Percentiles rank a stretch among this genome's conserved stretches.
Evolutionary conservation across 2,329 filamentous ascomycete species (phyloP).

Genomic region (Rasamsonia emersonii): DNA sequence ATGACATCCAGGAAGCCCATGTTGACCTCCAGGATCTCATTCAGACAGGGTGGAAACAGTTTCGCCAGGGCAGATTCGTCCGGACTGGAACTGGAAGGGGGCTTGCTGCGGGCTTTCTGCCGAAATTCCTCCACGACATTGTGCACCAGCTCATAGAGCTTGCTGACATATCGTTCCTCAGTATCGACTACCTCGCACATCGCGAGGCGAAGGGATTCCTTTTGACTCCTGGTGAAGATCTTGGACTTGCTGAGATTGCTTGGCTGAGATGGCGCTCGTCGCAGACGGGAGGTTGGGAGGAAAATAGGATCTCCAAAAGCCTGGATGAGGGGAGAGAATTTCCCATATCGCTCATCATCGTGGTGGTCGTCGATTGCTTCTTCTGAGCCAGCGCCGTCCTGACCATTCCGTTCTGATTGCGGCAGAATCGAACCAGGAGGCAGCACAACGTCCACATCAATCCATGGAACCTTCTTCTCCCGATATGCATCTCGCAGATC

Average conservation of each 20-base stretch:
- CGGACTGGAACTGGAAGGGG: conserved; percentile 58
- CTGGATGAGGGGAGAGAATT: conserved; percentile 67
- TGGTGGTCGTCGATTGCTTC: conserved; percentile 18
- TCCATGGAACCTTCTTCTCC: conserved; percentile 72
- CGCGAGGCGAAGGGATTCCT: conserved; percentile 75
- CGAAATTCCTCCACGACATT: conserved; percentile 74
- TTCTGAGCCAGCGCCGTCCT: conserved; percentile 45
- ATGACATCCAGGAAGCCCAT: conserved; percentile 70
- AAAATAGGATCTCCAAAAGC: conserved; percentile 78
- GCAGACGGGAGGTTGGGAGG: conserved; percentile 73
- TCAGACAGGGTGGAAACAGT: conserved; percentile 73
- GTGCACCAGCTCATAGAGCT: conserved; percentile 74
- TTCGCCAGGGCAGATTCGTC: conserved; percentile 62
- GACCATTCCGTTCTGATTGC: conserved; percentile 54
- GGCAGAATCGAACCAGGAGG: conserved; percentile 64
- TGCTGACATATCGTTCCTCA: conserved; percentile 85
- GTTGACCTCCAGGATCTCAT: conserved; percentile 74
- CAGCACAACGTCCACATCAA: conserved; percentile 80
- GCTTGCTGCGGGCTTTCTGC: conserved; percentile 53
- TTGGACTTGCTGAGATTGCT: conserved; percentile 70
- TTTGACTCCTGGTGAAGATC: conserved; percentile 71
- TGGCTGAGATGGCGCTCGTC: conserved; percentile 78
- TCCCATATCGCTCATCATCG: conserved; percentile 53
- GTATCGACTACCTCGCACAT: conserved; percentile 87
- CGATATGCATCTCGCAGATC: conserved; percentile 68